Conservation (phyloP, 169 alveolate genomes). For the Babesia sp. region DNA sequence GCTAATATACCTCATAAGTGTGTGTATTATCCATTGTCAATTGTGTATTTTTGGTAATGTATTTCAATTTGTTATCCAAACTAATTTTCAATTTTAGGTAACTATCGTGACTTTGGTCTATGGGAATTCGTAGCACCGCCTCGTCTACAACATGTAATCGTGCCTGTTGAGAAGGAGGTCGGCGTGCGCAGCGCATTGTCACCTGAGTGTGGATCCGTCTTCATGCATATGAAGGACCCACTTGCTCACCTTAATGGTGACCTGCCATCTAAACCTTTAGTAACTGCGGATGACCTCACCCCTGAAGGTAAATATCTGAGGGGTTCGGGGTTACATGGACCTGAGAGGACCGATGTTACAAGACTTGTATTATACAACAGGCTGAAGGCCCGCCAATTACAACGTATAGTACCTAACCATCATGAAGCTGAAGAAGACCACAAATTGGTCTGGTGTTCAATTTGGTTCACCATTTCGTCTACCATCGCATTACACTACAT, state of each 20-base stretch:
- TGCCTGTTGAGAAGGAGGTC: constrained; percentile 73
- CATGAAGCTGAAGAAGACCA: constrained; percentile 77
- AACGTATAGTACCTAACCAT: constrained; percentile 79
- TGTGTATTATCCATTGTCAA: background rate
- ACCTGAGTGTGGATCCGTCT: constrained; percentile 57
- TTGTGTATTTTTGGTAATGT: background rate
- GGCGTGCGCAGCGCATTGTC: constrained; percentile 48
- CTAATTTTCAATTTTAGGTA: constrained; percentile 56
- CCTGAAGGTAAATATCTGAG: constrained; percentile 73
- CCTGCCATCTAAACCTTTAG: constrained; percentile 62
- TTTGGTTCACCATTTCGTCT: constrained; percentile 75
- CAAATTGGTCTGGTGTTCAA: constrained; percentile 71
- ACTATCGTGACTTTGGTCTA: constrained; percentile 77
- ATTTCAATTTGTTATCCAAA: background rate
- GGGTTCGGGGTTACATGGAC: constrained; percentile 88
- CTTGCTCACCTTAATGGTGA: constrained; percentile 68
- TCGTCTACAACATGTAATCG: constrained; percentile 68
- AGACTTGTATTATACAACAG: constrained; percentile 83
- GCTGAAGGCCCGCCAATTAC: constrained; percentile 82
- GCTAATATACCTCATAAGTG: background rate
- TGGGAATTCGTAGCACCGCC: constrained; percentile 79
- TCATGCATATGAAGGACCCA: constrained; percentile 67
- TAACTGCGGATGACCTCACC: constrained; percentile 74
- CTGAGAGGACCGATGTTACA: constrained; percentile 84
- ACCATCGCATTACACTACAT: constrained; percentile 70